Evolutionary conservation across 345 rosid species (phyloP).

Genomic region (Syzygium oleosum): DNA sequence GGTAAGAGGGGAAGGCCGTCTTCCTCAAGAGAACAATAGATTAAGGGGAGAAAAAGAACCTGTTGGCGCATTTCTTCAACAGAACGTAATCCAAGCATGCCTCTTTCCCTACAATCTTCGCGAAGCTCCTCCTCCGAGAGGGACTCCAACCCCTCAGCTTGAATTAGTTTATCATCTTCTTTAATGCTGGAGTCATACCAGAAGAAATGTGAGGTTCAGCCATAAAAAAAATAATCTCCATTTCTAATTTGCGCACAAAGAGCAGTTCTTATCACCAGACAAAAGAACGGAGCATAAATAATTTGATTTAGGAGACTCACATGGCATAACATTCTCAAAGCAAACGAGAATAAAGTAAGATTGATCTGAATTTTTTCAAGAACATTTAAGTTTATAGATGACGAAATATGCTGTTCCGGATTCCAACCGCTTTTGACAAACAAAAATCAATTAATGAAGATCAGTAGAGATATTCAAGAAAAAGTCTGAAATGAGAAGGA

Average conservation of each 20-base stretch:
- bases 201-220: not conserved
- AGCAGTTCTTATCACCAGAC: not conserved
- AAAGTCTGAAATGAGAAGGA: not conserved
- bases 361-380: not conserved
- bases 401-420: not conserved
- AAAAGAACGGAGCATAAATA: not conserved
- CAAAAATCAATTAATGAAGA: not conserved
- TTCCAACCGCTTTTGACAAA: not conserved
- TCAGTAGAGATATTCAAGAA: not conserved
- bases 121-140: constrained; percentile 67
- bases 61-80: constrained; percentile 77
- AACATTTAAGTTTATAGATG: not conserved
- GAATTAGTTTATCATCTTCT: constrained; percentile 58
- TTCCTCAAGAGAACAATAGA: not conserved
- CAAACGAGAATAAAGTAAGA: not conserved
- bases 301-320: not conserved
- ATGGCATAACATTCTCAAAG: not conserved
- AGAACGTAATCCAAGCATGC: constrained; percentile 59
- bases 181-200: constrained; percentile 33
- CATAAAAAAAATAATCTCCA: not conserved
- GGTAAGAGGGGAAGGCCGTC: not conserved
- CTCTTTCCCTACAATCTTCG: constrained; percentile 72
- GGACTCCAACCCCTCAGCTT: constrained; percentile 66
- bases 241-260: not conserved
- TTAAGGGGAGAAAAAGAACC: constrained; percentile 16